Evolutionary conservation across 768 basidiomycete species (phyloP), one percentile per base, ranked within the genome.

Genomic region (Hygrophoropsis aurantiaca): DNA sequence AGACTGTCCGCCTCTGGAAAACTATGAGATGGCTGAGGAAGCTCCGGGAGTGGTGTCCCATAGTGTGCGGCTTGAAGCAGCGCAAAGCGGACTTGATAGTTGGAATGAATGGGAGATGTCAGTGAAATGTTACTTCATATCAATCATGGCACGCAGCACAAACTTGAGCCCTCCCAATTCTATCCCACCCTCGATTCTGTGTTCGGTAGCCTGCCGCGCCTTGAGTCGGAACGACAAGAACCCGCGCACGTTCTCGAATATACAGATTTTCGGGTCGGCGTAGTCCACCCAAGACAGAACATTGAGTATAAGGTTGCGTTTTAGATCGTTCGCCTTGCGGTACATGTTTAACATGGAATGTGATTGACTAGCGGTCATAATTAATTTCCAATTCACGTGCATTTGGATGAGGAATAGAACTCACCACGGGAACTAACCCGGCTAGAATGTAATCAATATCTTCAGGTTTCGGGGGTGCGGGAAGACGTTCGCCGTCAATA

Each of bases 401-500:
- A 34, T 49, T 10, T 42, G 11, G 24, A 11, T 24, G 19, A 32
- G 18, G 11, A 44, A 23, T 11, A 25, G 19, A 16, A 48, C 59
- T 32, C 54, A 84, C 88, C 90, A 92, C 27, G 90, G 90, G 53
- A 91, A 87, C n/a, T n/a, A n/a, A n/a, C 0, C 90, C 90, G 15
- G 82, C 76, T 11, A 78, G 65, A 11, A 91, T 71, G 23, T 82
- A 73, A 42, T 89, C 77, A 44, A 87, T 76, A 3, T 80, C 73
- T 5, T 72, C 77, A 6, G 74, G 75, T 34, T 65, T 65, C 3
- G 80, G 79, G 10, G 75, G 78, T 3, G 58, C 56, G 2, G 79
- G 78, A 11, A 84, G 52, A 2, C 46, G 57, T 8, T 65, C 64
- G 8, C 66, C 64, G 35, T 78, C 70, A 20, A 74, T 49, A 6